phyloP scores from a whole-genome alignment of 140 eudicot species.

The Cichorium intybus region DNA sequence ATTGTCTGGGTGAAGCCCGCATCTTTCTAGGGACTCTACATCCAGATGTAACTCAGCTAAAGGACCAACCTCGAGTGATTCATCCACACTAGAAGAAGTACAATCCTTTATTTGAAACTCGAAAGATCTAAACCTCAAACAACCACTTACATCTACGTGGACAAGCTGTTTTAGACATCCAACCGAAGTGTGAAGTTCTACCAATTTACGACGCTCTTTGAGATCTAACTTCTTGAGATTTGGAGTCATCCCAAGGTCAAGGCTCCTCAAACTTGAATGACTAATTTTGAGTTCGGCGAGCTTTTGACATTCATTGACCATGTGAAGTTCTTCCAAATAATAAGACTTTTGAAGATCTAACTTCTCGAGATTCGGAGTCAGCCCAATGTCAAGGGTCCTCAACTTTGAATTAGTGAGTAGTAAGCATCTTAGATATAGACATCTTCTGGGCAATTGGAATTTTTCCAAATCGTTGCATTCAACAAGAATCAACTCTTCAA shows the following conservation, averaged over 20 bases:
- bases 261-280: not conserved
- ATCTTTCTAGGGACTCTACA: not conserved
- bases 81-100: too few species aligned
- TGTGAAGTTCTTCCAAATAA: not conserved
- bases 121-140: not conserved
- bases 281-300: not conserved
- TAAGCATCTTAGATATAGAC: too few species aligned
- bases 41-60: not conserved
- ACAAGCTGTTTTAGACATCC: not conserved
- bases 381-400: not conserved
- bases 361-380: not conserved
- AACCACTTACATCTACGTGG: not conserved
- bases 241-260: not conserved
- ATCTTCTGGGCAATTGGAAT: too few species aligned
- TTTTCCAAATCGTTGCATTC: too few species aligned
- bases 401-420: too few species aligned
- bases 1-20: constrained; percentile 1
- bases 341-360: not conserved
- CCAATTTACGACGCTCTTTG: not conserved
- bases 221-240: not conserved
- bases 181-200: not conserved
- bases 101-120: too few species aligned
- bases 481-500: too few species aligned
- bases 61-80: not conserved
- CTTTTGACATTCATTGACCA: not conserved